Evolutionary conservation across 495 filamentous ascomycete genomes (phyloP), one percentile per base, ranked within the genome.

Genomic region (Xylaria intraflava): DNA sequence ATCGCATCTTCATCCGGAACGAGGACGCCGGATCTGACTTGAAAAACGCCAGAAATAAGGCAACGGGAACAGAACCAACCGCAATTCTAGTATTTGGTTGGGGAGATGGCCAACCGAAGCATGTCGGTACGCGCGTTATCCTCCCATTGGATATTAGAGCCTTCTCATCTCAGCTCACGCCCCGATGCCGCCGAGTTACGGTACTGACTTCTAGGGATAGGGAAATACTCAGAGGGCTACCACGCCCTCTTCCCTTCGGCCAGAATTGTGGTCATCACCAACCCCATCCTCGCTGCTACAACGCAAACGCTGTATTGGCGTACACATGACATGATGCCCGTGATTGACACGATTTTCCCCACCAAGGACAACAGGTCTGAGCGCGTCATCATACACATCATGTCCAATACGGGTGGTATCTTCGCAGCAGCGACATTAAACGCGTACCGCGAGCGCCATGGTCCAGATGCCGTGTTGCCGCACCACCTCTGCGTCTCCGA

Each of bases 141-240:
- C 66, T 54, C 22, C 26, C 40, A 17, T 12, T 33, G 8, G 1
- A 1, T 24, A 10, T 43, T 5, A 24, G 1, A 24, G 6, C 9
- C 14, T 22, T 19, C 14, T 5, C 12, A 20, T 22, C 30, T 30
- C 26, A 26, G 16, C 26, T 2, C 8, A 10, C 26, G 27, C 26
- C 6, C 4, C 24, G 26, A n/a, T 46, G 14, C 11, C 29, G 12
- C 33, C 24, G 11, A 4, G n/a, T 3, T 12, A 1, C 31, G 39
- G 6, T 22, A 6, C n/a, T 39, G 35, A 30, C 44, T 23, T 1
- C 24, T 33, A 3, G 6, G 8, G n/a, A 41, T 17, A 48, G 47
- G 35, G 8, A 82, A 82, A 56, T 82, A 81, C 51, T 67, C 71
- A 22, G 73, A 75, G 19, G 79, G 79, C 11, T 82, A 72, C 59